These are phyloP conservation scores for Phycomyces nitens DNA, from an alignment of 192 early-diverging fungal species.

Conservation along the genomic window DNA sequence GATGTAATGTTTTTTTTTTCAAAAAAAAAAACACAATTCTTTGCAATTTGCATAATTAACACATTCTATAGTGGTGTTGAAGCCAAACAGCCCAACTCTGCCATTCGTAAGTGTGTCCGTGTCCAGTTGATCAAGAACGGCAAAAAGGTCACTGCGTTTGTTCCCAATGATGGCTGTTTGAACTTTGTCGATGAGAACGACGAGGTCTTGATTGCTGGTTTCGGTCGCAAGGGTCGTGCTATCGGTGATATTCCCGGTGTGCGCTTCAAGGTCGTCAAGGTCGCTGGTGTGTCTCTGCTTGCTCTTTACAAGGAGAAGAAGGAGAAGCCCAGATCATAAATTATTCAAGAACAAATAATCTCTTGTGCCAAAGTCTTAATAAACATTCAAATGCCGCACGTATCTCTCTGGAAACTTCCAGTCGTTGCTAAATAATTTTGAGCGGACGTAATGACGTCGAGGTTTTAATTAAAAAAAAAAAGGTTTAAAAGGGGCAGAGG, in stretches of 20 bases:
- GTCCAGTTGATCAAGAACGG: slow-evolving; percentile 99
- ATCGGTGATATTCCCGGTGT: slow-evolving; percentile 99
- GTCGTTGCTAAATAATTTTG: no score
- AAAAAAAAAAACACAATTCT: no score
- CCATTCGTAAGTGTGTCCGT: slow-evolving; percentile 99
- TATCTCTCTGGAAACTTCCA: no score
- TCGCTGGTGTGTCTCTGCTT: slow-evolving; percentile 97
- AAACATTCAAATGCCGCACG: no score
- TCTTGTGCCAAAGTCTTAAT: neutral
- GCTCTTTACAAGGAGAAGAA: slow-evolving; percentile 99
- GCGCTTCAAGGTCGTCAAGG: slow-evolving; percentile 99
- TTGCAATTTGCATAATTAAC: neutral
- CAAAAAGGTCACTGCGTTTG: slow-evolving; percentile 99
- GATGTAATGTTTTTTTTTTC: slow-evolving; percentile 62
- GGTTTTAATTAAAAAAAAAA: no score
- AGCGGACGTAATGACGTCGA: no score
- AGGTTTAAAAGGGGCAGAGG: no score
- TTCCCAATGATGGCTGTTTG: slow-evolving; percentile 99
- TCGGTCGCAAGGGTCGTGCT: slow-evolving; percentile 99
- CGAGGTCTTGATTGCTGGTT: slow-evolving; percentile 99
- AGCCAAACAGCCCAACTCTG: slow-evolving; percentile 99
- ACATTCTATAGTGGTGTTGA: slow-evolving; percentile 85
- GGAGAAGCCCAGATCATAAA: slow-evolving; percentile 97
- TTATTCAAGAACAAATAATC: neutral
- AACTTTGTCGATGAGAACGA: slow-evolving; percentile 99